Percentiles rank a stretch among this genome's conserved stretches.
These are phyloP conservation scores for Diutina neorugosa DNA, from an alignment of 1,139 yeast genomes.

Conservation along the genomic window DNA sequence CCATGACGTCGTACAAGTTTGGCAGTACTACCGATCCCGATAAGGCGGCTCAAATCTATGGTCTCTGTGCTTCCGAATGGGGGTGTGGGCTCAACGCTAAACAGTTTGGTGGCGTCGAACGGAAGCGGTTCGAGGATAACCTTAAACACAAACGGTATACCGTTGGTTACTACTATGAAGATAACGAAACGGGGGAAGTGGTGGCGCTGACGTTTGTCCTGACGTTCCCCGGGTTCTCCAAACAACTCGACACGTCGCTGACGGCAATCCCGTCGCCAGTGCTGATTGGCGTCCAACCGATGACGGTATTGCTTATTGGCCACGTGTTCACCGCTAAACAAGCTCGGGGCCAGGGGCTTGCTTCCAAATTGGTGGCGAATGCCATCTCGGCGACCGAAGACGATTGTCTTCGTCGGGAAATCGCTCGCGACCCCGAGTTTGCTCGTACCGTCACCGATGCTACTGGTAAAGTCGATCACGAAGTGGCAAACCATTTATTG, in stretches of 20 bases:
- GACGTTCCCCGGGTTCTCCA: conserved; percentile 18
- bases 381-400: conserved; percentile 23
- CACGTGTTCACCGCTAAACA: conserved; percentile 19
- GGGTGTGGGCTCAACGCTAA: conserved; percentile 14
- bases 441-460: conserved; percentile 18
- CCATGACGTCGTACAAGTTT: conserved; percentile 5
- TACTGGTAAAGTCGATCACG: conserved; percentile 18
- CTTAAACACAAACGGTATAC: conserved; percentile 7
- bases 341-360: conserved; percentile 22
- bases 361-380: conserved; percentile 15
- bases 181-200: conserved; percentile 12
- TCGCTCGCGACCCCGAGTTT: conserved; percentile 21
- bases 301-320: conserved; percentile 17
- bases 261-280: conserved; percentile 22
- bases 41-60: conserved; percentile 16
- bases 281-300: conserved; percentile 21
- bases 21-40: conserved; percentile 17
- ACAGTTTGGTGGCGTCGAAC: conserved; percentile 16
- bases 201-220: conserved; percentile 19
- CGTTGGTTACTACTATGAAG: conserved; percentile 18
- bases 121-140: conserved; percentile 10
- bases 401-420: conserved; percentile 7
- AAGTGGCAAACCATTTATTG: conserved; percentile 24
- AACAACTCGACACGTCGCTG: conserved; percentile 19
- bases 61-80: conserved; percentile 21